Percentiles rank a stretch among this genome's conserved stretches.
Conservation (phyloP, 208 protist genomes). For the Crithidia bombi region DNA sequence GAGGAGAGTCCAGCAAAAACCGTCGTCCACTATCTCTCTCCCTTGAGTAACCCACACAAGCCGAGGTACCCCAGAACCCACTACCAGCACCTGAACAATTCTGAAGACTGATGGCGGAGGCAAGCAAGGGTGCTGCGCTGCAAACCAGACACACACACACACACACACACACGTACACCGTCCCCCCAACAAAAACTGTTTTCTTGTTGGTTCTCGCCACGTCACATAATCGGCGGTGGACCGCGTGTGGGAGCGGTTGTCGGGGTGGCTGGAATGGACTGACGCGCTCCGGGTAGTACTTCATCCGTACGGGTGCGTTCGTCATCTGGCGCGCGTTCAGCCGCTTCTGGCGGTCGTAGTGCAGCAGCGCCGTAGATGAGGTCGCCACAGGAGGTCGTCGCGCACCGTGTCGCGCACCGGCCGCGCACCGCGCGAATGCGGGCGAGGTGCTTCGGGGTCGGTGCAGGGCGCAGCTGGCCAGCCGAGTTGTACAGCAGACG, state of each 20-base stretch:
- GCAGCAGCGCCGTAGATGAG: slow-evolving; percentile 68
- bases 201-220: too few species aligned
- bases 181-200: too few species aligned
- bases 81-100: too few species aligned
- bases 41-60: too few species aligned
- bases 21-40: too few species aligned
- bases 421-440: slow-evolving; percentile 59
- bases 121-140: too few species aligned
- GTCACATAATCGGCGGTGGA: slow-evolving; percentile 53
- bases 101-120: too few species aligned
- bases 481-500: slow-evolving; percentile 57
- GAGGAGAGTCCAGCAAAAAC: too few species aligned
- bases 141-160: too few species aligned
- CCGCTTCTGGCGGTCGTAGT: slow-evolving; percentile 79
- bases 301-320: slow-evolving; percentile 73
- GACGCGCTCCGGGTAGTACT: slow-evolving; percentile 82
- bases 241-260: slow-evolving; percentile 57
- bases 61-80: too few species aligned
- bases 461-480: slow-evolving; percentile 58
- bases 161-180: too few species aligned
- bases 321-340: slow-evolving; percentile 72
- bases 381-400: slow-evolving; percentile 61
- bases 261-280: slow-evolving; percentile 66
- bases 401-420: slow-evolving; percentile 60
- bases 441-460: slow-evolving; percentile 63